A percentile compares a stretch with the other conserved stretches of the same genome.
phyloP scores from a whole-genome alignment of 1,284 basidiomycete species.

The Vanrija sp. region DNA sequence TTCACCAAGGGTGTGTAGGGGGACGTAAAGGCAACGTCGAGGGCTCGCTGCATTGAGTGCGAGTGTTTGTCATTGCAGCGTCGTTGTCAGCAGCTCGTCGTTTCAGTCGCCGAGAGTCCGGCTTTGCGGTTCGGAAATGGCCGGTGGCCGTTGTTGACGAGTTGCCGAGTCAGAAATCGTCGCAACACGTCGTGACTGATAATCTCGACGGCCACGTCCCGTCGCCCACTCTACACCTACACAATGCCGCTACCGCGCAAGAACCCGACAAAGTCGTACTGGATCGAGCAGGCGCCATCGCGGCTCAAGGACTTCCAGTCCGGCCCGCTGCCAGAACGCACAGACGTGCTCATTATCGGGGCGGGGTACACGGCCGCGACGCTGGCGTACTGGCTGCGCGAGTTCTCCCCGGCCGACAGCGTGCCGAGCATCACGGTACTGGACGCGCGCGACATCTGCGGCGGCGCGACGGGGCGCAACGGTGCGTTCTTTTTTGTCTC shows the following conservation, averaged over 20 bases:
- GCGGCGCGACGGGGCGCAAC: constrained; percentile 20
- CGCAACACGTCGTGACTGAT: too few relatives aligned
- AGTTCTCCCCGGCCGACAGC: constrained; percentile 2
- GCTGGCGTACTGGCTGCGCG: constrained; percentile 10
- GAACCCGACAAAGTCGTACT: constrained; percentile 17
- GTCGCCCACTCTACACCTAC: background rate
- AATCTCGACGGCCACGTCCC: too few relatives aligned
- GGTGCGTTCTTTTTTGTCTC: constrained; percentile 1
- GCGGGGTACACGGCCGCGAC: constrained; percentile 2
- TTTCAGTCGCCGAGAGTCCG: too few relatives aligned
- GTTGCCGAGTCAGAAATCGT: too few relatives aligned
- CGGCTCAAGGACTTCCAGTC: background rate
- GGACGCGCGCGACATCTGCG: constrained; percentile 20
- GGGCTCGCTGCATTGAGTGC: too few relatives aligned
- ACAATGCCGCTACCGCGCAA: constrained; percentile 13
- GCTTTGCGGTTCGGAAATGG: too few relatives aligned
- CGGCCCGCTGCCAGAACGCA: background rate
- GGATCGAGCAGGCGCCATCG: constrained; percentile 17
- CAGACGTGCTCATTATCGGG: background rate
- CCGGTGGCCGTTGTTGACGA: too few relatives aligned
- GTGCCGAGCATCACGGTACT: constrained; percentile 16
- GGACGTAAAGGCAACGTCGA: too few relatives aligned
- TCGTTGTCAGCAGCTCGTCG: too few relatives aligned
- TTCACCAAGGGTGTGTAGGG: too few relatives aligned
- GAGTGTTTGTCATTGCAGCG: too few relatives aligned